Evolutionary conservation across 768 basidiomycete species (phyloP), one percentile per base, ranked within the genome.

Genomic region (Boletus vermiculosoides): DNA sequence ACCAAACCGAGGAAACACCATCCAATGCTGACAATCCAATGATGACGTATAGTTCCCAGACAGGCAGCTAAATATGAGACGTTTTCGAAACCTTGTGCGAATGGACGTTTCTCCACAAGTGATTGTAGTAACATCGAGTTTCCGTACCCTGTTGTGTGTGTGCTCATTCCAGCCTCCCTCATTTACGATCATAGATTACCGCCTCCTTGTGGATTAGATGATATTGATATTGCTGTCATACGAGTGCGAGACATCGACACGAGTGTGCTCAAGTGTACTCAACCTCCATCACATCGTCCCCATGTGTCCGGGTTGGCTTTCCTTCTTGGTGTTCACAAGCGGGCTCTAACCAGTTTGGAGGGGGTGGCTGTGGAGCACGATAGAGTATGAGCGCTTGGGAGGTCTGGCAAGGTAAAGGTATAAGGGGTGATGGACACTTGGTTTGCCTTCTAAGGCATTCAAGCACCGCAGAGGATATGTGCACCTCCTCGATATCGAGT

Each of bases 371-470:
- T 11, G 76, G 70, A 2, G 85, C 77, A 57, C 74, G 76, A 65
- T 80, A 87, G 8, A 87, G 66, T 18, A 87, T 78, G 22, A 87
- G 77, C 5, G 85, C 85, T 58, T 79, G 80, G 30, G 65, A 62
- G 10, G 57, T 42, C 31, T 58, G 66, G 22, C 44, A 33, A 23
- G 61, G 28, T 11, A 64, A 54, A 3, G 61, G 65, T 16, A 69
- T 53, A 34, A 72, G 58, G 31, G 69, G 55, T 18, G 56, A 54
- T 16, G 58, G 63, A 37, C 45, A 45, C 23, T 68, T 67, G 39
- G 66, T 54, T 25, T 67, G 73, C 47, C 65, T 66, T 34, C 73
- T 76, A 42, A 86, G 74, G 40, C 74, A 78, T 20, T 78, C 73
- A 9, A 86, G 73, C 33, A 82, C 66, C 8, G 71, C 74, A 31